Percentiles rank a stretch among this genome's conserved stretches.
Evolutionary conservation across 768 basidiomycete genomes (phyloP).

Genomic region (Boletus huronensis): DNA sequence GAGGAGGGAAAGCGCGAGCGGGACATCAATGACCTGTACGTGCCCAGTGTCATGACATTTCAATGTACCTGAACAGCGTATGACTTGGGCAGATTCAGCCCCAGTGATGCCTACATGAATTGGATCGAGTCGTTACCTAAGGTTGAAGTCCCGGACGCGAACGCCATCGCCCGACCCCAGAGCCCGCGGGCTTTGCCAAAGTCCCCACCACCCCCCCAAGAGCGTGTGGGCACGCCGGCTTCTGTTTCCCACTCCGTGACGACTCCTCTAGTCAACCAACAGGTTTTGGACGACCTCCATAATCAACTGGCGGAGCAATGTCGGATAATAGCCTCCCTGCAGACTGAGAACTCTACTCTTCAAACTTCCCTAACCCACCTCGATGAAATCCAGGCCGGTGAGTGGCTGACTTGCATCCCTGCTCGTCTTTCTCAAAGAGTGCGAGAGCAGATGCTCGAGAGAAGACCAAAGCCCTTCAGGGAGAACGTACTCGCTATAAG

Average conservation of each 20-base stretch:
- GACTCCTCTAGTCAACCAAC: neutral
- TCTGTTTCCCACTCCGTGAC: conserved; percentile 3
- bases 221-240: conserved; percentile 5
- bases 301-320: conserved; percentile 17
- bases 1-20: conserved; percentile 43
- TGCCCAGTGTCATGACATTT: conserved; percentile 11
- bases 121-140: conserved; percentile 64
- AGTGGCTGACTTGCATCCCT: conserved; percentile 1
- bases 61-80: conserved; percentile 3
- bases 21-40: conserved; percentile 66
- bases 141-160: conserved; percentile 30
- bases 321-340: conserved; percentile 18
- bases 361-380: conserved; percentile 26
- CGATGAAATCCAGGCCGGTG: conserved; percentile 33
- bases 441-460: conserved; percentile 16
- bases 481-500: conserved; percentile 17
- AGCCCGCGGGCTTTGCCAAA: conserved; percentile 15
- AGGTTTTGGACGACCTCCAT: conserved; percentile 11
- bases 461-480: conserved; percentile 15
- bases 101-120: conserved; percentile 41
- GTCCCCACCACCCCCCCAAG: conserved; percentile 16
- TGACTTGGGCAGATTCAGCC: conserved; percentile 40
- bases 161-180: conserved; percentile 33
- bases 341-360: conserved; percentile 27
- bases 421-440: neutral